A percentile compares a stretch with the other conserved stretches of the same genome.
Conservation (phyloP, 305 asterid species). For the Solanum hybrid region DNA sequence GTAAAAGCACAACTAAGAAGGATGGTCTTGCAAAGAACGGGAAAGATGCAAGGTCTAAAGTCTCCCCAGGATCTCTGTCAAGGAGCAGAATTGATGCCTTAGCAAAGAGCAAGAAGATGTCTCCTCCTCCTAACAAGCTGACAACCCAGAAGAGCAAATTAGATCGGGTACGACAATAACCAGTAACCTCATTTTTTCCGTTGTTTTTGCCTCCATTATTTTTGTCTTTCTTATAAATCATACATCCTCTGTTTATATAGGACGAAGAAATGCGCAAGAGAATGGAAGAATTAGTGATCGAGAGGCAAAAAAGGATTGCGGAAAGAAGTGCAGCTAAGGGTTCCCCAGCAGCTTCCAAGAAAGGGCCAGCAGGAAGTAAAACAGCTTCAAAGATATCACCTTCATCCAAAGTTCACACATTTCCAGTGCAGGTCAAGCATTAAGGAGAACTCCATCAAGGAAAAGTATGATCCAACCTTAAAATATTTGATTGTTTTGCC, state of each 20-base stretch:
- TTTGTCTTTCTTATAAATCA: background rate
- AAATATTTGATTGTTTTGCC: background rate
- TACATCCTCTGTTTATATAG: conserved; percentile 19
- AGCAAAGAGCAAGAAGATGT: conserved; percentile 42
- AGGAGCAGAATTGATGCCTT: conserved; percentile 27
- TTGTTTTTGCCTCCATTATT: background rate
- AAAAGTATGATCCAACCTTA: background rate
- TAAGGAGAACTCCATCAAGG: background rate
- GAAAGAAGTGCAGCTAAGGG: conserved; percentile 59
- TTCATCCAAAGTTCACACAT: conserved; percentile 4
- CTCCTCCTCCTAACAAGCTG: conserved; percentile 39
- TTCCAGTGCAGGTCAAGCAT: conserved; percentile 1
- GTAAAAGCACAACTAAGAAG: conserved; percentile 31
- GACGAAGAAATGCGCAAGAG: conserved; percentile 74
- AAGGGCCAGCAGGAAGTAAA: conserved; percentile 40
- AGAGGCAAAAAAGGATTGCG: conserved; percentile 74
- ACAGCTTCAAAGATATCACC: conserved; percentile 25
- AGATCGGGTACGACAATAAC: conserved; percentile 36
- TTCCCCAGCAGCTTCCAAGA: conserved; percentile 29
- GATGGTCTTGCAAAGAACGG: conserved; percentile 10
- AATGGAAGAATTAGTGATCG: conserved; percentile 43
- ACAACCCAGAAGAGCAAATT: conserved; percentile 53
- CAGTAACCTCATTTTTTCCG: background rate
- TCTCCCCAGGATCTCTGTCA: conserved; percentile 25
- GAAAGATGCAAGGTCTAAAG: conserved; percentile 26